phyloP scores from a whole-genome alignment of 805 yeast species.

The Kodamaea kaohsiungensis region DNA sequence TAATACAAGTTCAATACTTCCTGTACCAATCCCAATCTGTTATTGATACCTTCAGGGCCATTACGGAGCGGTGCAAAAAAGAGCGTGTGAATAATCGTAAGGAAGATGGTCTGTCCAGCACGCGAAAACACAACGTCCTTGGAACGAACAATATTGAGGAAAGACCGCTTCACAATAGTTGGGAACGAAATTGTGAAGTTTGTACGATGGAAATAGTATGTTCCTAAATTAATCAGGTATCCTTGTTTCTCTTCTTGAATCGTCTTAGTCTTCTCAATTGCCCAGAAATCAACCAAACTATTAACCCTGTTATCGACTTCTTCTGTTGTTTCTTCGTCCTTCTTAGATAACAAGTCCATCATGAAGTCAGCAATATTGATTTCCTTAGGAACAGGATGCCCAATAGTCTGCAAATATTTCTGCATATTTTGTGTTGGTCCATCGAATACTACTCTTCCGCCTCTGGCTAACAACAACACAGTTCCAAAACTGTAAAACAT shows the following conservation, averaged over 20 bases:
- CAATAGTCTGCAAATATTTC: conserved; percentile 14
- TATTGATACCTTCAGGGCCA: conserved; percentile 20
- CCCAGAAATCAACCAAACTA: conserved; percentile 31
- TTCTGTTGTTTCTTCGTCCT: conserved; percentile 25
- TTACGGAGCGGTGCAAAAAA: conserved; percentile 25
- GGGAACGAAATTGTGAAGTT: conserved; percentile 11
- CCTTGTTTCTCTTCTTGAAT: not conserved
- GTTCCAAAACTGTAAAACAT: conserved; percentile 22
- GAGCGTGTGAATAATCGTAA: conserved; percentile 23
- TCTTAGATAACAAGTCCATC: conserved; percentile 16
- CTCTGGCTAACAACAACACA: conserved; percentile 24
- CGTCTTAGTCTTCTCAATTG: not conserved
- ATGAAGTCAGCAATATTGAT: conserved; percentile 22
- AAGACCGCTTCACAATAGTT: conserved; percentile 20
- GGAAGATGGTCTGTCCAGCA: conserved; percentile 18
- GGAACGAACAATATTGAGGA: conserved; percentile 21
- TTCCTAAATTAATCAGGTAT: not conserved
- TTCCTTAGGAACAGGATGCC: conserved; percentile 12
- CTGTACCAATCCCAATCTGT: conserved; percentile 27
- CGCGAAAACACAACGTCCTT: conserved; percentile 22
- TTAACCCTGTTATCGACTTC: conserved; percentile 23
- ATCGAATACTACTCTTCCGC: conserved; percentile 24
- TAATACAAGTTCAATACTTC: conserved; percentile 24
- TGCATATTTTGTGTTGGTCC: conserved; percentile 15
- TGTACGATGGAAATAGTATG: conserved; percentile 2